Conservation (phyloP, 1,139 yeast genomes). For the Eremothecium cymbalariae region DNA sequence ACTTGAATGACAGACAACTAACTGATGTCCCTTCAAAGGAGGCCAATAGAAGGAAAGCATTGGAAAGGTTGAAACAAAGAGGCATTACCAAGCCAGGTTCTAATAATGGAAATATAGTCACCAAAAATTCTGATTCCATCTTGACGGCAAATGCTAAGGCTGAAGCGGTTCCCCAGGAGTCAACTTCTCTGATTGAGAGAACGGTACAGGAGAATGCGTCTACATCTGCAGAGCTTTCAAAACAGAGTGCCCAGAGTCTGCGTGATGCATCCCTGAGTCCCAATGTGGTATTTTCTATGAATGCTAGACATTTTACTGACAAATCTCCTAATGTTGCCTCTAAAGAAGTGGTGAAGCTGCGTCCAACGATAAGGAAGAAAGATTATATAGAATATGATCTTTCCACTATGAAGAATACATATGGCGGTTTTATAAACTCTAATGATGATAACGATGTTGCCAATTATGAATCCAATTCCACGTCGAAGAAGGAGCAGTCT, state of each 20-base stretch:
- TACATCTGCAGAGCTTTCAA: slow-evolving; percentile 7
- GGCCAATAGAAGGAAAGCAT: slow-evolving; percentile 49
- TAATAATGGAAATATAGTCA: background rate
- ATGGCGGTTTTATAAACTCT: slow-evolving; percentile 72
- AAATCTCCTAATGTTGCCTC: slow-evolving; percentile 2
- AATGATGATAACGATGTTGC: slow-evolving; percentile 35
- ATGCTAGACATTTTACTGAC: slow-evolving; percentile 5
- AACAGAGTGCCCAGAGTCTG: slow-evolving; percentile 21
- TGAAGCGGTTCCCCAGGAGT: background rate
- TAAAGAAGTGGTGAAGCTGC: slow-evolving; percentile 13
- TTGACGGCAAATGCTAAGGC: background rate
- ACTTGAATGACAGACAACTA: too few relatives aligned
- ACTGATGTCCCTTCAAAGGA: slow-evolving; percentile 31
- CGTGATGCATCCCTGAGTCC: slow-evolving; percentile 24
- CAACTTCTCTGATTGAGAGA: slow-evolving; percentile 4
- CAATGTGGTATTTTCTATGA: slow-evolving; percentile 12
- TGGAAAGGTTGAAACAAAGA: slow-evolving; percentile 42
- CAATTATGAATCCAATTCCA: slow-evolving; percentile 19
- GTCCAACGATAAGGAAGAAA: slow-evolving; percentile 40
- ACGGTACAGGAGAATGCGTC: slow-evolving; percentile 9
- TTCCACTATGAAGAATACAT: slow-evolving; percentile 77
- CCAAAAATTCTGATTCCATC: background rate
- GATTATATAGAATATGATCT: slow-evolving; percentile 91
- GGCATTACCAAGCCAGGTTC: slow-evolving; percentile 25
- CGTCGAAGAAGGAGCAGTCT: slow-evolving; percentile 37